Conservation (phyloP, 768 basidiomycete genomes). For the Pleurotus giganteus region DNA sequence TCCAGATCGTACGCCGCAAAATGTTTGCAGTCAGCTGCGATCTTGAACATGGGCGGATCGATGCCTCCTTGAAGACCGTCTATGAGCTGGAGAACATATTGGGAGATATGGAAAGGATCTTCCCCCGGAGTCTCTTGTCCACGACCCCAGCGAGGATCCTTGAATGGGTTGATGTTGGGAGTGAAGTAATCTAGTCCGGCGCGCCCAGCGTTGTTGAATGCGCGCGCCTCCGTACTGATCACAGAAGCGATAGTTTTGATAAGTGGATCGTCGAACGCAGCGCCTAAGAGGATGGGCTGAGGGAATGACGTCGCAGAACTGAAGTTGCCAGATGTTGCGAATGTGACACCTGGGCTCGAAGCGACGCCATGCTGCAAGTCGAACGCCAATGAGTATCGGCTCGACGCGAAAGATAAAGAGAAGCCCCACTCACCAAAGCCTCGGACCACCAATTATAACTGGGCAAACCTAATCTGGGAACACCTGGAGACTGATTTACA, state of each 20-base stretch:
- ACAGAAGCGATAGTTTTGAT: slow-evolving; percentile 47
- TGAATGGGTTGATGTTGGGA: slow-evolving; percentile 58
- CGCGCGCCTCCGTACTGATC: slow-evolving; percentile 56
- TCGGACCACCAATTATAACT: slow-evolving; percentile 64
- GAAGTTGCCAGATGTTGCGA: slow-evolving; percentile 48
- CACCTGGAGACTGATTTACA: slow-evolving; percentile 46
- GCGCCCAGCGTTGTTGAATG: slow-evolving; percentile 52
- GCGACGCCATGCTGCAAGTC: slow-evolving; percentile 52
- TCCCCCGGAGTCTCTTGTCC: slow-evolving; percentile 65
- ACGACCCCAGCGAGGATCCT: slow-evolving; percentile 62
- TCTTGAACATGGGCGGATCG: slow-evolving; percentile 50
- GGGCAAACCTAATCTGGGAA: slow-evolving; percentile 54
- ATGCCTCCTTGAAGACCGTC: slow-evolving; percentile 57
- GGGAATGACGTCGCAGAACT: slow-evolving; percentile 61
- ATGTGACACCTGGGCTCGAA: slow-evolving; percentile 47
- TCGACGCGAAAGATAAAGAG: neutral
- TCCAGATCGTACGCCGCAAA: slow-evolving; percentile 60
- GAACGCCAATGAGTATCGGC: neutral
- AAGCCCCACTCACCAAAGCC: slow-evolving; percentile 39
- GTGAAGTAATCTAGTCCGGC: slow-evolving; percentile 58
- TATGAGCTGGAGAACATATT: slow-evolving; percentile 54
- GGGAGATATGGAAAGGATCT: slow-evolving; percentile 50
- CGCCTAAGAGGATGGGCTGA: slow-evolving; percentile 51
- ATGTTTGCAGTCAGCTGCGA: slow-evolving; percentile 60
- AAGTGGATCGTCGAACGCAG: slow-evolving; percentile 54